Conservation (phyloP, 345 rosid genomes). For the Populus simonii region DNA sequence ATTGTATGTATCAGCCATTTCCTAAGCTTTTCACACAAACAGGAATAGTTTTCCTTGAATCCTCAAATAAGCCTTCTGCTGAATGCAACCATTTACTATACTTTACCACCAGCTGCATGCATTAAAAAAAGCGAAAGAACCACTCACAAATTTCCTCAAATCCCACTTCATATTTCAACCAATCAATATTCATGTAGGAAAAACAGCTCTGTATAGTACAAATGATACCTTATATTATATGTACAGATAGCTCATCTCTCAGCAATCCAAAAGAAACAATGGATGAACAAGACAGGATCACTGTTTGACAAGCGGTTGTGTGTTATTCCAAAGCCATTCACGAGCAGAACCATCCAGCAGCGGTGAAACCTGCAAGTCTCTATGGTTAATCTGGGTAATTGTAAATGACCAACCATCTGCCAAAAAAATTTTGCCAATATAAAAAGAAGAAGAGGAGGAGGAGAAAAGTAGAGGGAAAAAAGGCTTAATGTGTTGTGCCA, state of each 20-base stretch:
- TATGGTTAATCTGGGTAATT: neutral
- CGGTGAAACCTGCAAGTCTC: constrained; percentile 66
- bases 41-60: too few species aligned
- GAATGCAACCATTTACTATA: too few species aligned
- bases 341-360: constrained; percentile 64
- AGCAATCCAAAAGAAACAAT: neutral
- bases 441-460: neutral
- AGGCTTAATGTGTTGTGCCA: too few species aligned
- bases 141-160: too few species aligned
- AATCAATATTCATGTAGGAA: neutral
- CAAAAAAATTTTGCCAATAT: too few species aligned
- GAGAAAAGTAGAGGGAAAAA: too few species aligned
- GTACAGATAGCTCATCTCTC: neutral
- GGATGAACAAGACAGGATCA: constrained; percentile 19
- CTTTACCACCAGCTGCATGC: too few species aligned
- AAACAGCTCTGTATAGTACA: neutral
- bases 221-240: neutral
- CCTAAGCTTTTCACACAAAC: too few species aligned
- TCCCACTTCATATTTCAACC: neutral
- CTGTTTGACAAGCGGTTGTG: constrained; percentile 45
- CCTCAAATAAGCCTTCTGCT: too few species aligned
- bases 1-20: too few species aligned
- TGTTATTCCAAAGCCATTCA: constrained; percentile 89
- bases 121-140: too few species aligned
- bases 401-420: too few species aligned